phyloP scores from a whole-genome alignment of 208 protist genomes.

The Entamoeba invadens region DNA sequence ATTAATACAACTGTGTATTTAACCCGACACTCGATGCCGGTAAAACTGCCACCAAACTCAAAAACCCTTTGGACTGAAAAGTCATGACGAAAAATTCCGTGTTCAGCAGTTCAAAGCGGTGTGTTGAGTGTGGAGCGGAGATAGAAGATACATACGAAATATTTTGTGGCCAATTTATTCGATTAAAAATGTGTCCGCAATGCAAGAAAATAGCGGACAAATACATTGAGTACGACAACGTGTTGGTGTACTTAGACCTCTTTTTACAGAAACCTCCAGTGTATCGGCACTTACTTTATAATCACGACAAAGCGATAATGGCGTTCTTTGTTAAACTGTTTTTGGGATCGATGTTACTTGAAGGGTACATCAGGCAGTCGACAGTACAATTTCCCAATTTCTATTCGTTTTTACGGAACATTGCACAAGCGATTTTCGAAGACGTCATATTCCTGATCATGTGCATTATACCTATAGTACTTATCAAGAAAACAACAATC shows the following conservation, averaged over 20 bases:
- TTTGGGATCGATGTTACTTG: not conserved
- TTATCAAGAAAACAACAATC: not conserved
- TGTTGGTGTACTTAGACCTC: not conserved
- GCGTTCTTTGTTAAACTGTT: not conserved
- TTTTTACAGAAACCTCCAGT: not conserved
- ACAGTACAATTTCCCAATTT: not conserved
- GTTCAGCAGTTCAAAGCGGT: not conserved
- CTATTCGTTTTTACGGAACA: not conserved
- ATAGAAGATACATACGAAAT: not conserved
- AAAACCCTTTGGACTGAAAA: not conserved
- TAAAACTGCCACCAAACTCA: not conserved
- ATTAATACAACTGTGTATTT: not conserved
- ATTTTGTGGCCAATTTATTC: not conserved
- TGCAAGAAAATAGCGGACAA: not conserved
- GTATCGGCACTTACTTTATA: not conserved
- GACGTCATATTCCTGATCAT: not conserved
- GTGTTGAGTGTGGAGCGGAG: not conserved
- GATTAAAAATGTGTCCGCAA: not conserved
- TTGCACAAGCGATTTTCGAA: not conserved
- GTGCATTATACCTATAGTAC: not conserved
- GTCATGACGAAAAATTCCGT: too few relatives aligned
- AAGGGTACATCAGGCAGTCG: not conserved
- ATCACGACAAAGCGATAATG: not conserved
- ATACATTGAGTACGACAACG: not conserved
- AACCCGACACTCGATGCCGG: not conserved